phyloP scores from a whole-genome alignment of 2,329 filamentous ascomycete genomes.

The Pleurostoma richardsiae region DNA sequence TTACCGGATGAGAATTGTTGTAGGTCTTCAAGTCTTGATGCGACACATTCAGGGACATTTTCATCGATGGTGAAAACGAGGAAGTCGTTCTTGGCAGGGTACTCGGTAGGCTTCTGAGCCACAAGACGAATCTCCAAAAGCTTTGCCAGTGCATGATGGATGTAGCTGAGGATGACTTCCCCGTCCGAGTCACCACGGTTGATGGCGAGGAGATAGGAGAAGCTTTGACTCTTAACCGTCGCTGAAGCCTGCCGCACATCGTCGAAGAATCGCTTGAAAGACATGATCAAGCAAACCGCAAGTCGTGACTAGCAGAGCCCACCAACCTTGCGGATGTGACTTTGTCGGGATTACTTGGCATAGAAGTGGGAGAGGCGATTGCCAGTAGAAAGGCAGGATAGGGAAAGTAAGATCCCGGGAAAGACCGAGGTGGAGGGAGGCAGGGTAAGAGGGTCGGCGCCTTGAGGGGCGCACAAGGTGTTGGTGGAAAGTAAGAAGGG shows the following conservation, averaged over 20 bases:
- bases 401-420: no score
- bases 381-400: no score
- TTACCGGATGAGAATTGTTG: conserved; percentile 36
- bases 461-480: no score
- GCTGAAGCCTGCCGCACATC: conserved; percentile 44
- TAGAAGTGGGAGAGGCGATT: no score
- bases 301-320: neutral
- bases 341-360: no score
- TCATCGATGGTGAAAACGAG: conserved; percentile 38
- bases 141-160: conserved; percentile 14
- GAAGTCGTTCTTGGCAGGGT: conserved; percentile 31
- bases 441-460: no score
- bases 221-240: conserved; percentile 23
- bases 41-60: conserved; percentile 17
- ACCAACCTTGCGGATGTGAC: no score
- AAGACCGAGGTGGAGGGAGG: no score
- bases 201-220: conserved; percentile 49
- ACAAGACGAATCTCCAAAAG: conserved; percentile 31
- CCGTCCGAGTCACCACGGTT: conserved; percentile 64
- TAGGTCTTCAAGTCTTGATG: conserved; percentile 33
- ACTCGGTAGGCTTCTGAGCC: conserved; percentile 26
- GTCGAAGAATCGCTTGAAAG: conserved; percentile 57
- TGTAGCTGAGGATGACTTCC: conserved; percentile 59
- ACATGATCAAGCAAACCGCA: conserved; percentile 42
- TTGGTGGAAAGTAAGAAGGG: no score